Conservation (phyloP, 2,329 filamentous ascomycete genomes). For the Didymella exigua region DNA sequence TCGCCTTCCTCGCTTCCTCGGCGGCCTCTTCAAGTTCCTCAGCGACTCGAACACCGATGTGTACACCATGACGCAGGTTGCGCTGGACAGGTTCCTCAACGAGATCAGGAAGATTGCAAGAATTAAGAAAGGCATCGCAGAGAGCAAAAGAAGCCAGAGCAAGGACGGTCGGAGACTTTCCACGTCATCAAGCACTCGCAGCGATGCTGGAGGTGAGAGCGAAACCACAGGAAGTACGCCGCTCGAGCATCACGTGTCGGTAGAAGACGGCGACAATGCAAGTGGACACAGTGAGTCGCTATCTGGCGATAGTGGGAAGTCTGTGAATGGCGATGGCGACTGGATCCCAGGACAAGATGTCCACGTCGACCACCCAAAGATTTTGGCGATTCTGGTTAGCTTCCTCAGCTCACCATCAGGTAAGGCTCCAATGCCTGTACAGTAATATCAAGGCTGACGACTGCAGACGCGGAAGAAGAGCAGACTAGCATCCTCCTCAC, state of each 20-base stretch:
- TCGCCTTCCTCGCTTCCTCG: conserved; percentile 89
- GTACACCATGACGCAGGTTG: conserved; percentile 87
- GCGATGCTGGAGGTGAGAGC: conserved; percentile 38
- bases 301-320: conserved; percentile 46
- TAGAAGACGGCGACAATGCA: conserved; percentile 59
- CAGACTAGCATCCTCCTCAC: conserved; percentile 79
- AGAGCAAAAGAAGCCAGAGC: conserved; percentile 74
- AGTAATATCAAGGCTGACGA: conserved; percentile 19
- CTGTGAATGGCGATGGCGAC: conserved; percentile 74
- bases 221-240: conserved; percentile 65
- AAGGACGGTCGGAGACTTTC: conserved; percentile 73
- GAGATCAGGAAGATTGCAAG: conserved; percentile 95
- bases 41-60: conserved; percentile 92
- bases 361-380: conserved; percentile 88
- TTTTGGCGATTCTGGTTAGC: conserved; percentile 87
- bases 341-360: conserved; percentile 98
- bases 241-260: conserved; percentile 50
- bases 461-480: conserved; percentile 67
- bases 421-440: conserved; percentile 49
- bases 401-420: conserved; percentile 84
- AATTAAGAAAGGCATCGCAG: conserved; percentile 88
- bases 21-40: conserved; percentile 86
- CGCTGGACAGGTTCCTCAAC: conserved; percentile 84
- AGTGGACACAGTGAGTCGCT: conserved; percentile 45
- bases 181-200: conserved; percentile 62